Base-by-base conservation (phyloP, 2,329 filamentous ascomycete genomes). In the Calonectria ilicicola region DNA sequence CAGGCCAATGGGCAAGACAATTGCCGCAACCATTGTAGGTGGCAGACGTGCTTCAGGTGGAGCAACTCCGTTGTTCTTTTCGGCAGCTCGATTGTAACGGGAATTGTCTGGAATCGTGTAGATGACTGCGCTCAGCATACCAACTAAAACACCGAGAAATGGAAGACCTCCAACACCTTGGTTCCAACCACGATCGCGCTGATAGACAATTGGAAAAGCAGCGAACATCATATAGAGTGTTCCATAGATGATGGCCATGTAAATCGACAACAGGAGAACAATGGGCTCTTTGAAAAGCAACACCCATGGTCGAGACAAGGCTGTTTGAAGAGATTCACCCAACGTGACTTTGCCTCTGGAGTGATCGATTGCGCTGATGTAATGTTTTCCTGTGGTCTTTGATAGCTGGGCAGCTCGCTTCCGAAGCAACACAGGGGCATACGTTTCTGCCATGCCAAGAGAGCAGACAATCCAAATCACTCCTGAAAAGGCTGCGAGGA, bases 41-140 rank as follows among this genome's bases (percentile, higher is more conserved):
- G 90, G 90, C 0, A 94, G 84, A 35, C 92, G 87, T 7, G 89
- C 87, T 79, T 94, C 93, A 0, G 92, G 91, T 2, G 91, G 87
- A 2, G 91, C 90, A 35, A 87, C 86, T 1, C 91, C 91, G 8
- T 89, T 88, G 3, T 76, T 86, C 86, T 4, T 83, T 76, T 76
- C 21, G 91, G 92, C 27, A 26, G 15, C 53, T 58, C 53, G 53
- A 17, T 38, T 58, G 35, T 58, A 58, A 15, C 53, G 53, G 21
- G 29, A 23, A 15, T 58, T 58, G 53, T 58, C 53, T 17, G 53
- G 53, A 3, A 58, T 58, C 5, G 53, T 58, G 53, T 58, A 58
- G 32, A 12, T 3, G 7, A 58, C 53, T 23, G 27, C 53, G 12
- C 32, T 40, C 53, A 58, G 38, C 53, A 58, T 58, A 9, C 53